Percentiles rank a stretch among this genome's conserved stretches.
Evolutionary conservation across 108 stramenopile genomes (phyloP).

Genomic region (Chaetoceros tenuissimus): DNA sequence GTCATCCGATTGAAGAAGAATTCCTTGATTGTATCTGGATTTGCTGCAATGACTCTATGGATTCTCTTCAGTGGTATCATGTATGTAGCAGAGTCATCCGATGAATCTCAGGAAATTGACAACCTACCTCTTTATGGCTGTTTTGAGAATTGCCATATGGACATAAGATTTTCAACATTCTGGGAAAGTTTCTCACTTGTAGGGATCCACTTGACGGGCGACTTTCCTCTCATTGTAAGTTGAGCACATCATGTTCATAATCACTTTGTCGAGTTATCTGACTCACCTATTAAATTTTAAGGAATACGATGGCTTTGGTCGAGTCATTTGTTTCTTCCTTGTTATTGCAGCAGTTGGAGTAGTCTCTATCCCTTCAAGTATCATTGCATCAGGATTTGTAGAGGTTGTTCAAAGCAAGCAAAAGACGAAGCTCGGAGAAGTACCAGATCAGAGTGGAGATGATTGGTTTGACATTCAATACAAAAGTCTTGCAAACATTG

Average conservation of each 20-base stretch:
- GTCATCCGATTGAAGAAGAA: slow-evolving; percentile 70
- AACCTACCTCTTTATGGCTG: slow-evolving; percentile 71
- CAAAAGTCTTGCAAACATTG: slow-evolving; percentile 33
- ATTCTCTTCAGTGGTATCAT: slow-evolving; percentile 68
- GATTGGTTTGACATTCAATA: slow-evolving; percentile 75
- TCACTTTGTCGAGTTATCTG: too few relatives aligned
- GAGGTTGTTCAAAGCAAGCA: slow-evolving; percentile 77
- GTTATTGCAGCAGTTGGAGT: slow-evolving; percentile 88
- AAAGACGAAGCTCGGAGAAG: slow-evolving; percentile 20
- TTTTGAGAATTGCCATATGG: slow-evolving; percentile 54
- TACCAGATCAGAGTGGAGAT: slow-evolving; percentile 39
- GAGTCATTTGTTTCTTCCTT: slow-evolving; percentile 63
- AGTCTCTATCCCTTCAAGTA: slow-evolving; percentile 77
- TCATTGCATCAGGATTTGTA: slow-evolving; percentile 83
- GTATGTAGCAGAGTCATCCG: slow-evolving; percentile 71
- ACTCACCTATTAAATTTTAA: too few relatives aligned
- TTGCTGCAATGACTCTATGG: slow-evolving; percentile 72
- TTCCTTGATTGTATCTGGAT: slow-evolving; percentile 54
- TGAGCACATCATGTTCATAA: too few relatives aligned
- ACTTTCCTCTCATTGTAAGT: slow-evolving; percentile 64
- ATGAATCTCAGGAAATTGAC: slow-evolving; percentile 46
- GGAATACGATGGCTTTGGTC: slow-evolving; percentile 54
- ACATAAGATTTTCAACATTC: slow-evolving; percentile 51
- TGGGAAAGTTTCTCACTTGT: slow-evolving; percentile 62
- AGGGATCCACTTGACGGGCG: slow-evolving; percentile 51